A percentile compares a stretch with the other conserved stretches of the same genome.
These are phyloP conservation scores for Berkeleyomyces basicola DNA, from an alignment of 2,329 filamentous ascomycete species.

Conservation along the genomic window DNA sequence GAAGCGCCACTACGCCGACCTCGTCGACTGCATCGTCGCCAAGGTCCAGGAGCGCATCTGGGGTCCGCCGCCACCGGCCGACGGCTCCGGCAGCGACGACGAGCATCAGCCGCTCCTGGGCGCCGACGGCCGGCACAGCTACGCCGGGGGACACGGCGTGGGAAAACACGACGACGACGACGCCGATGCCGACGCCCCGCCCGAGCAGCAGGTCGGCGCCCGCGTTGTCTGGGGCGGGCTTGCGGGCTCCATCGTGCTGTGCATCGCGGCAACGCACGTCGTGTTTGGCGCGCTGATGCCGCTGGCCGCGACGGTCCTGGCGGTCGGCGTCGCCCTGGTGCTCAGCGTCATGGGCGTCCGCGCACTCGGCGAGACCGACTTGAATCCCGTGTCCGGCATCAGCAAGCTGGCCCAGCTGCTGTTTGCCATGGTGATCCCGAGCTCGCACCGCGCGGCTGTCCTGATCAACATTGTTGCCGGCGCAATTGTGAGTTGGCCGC, in stretches of 20 bases:
- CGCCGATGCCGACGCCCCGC: constrained; percentile 54
- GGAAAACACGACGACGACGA: neutral
- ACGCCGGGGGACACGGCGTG: neutral
- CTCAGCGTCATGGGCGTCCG: constrained; percentile 59
- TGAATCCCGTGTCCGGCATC: constrained; percentile 93
- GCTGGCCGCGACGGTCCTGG: constrained; percentile 54
- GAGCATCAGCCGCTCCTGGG: constrained; percentile 10
- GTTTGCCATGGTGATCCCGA: constrained; percentile 78
- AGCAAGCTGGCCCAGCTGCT: constrained; percentile 92
- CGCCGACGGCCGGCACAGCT: neutral
- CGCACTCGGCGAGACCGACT: constrained; percentile 64
- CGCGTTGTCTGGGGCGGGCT: constrained; percentile 60
- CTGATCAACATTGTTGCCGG: constrained; percentile 90
- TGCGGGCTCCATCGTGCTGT: constrained; percentile 58
- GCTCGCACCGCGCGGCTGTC: constrained; percentile 67
- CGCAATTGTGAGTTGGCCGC: constrained; percentile 40
- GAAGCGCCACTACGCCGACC: constrained; percentile 3
- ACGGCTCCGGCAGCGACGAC: neutral
- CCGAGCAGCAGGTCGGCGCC: constrained; percentile 62
- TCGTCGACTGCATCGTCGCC: constrained; percentile 7
- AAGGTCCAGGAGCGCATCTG: constrained; percentile 11
- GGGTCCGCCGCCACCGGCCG: neutral
- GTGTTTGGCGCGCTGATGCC: constrained; percentile 75
- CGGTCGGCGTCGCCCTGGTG: constrained; percentile 70
- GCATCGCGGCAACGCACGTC: constrained; percentile 63